These are phyloP conservation scores for Vitis rotundifolia DNA, from an alignment of 164 flowering plant species.

Conservation along the genomic window DNA sequence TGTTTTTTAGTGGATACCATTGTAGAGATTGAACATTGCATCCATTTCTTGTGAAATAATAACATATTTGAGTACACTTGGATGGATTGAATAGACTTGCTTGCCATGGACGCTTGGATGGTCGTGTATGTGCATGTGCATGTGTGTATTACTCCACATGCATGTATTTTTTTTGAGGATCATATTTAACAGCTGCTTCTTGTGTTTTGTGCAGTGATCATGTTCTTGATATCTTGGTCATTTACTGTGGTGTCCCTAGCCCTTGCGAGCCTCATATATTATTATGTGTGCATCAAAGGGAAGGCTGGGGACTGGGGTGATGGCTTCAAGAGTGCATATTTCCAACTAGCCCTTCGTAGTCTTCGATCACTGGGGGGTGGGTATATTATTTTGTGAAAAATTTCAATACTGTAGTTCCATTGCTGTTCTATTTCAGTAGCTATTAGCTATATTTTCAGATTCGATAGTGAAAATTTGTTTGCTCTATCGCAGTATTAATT, in stretches of 20 bases:
- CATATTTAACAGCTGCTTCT: constrained; percentile 5
- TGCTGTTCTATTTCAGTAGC: not conserved
- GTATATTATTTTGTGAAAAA: constrained; percentile 6
- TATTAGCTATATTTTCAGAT: not conserved
- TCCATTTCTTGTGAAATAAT: not conserved
- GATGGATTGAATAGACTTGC: not conserved
- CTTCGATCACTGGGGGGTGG: constrained; percentile 97
- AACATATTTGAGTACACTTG: not conserved
- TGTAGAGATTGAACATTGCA: not conserved
- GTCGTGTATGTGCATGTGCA: not conserved
- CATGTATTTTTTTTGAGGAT: not conserved
- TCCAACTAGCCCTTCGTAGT: constrained; percentile 97
- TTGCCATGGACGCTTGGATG: too few relatives aligned
- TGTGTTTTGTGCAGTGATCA: constrained; percentile 77
- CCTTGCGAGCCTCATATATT: constrained; percentile 92
- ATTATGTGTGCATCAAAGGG: constrained; percentile 93
- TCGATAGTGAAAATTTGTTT: not conserved
- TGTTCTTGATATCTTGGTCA: constrained; percentile 99
- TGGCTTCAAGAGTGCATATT: constrained; percentile 99
- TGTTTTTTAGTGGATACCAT: not conserved
- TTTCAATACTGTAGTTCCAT: not conserved
- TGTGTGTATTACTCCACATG: not conserved
- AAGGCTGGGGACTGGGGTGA: constrained; percentile 99
- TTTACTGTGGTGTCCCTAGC: constrained; percentile 94
- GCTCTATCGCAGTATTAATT: not conserved